Base-by-base conservation (phyloP, 2,329 filamentous ascomycete species). In the Macrophomina pseudophaseolina region DNA sequence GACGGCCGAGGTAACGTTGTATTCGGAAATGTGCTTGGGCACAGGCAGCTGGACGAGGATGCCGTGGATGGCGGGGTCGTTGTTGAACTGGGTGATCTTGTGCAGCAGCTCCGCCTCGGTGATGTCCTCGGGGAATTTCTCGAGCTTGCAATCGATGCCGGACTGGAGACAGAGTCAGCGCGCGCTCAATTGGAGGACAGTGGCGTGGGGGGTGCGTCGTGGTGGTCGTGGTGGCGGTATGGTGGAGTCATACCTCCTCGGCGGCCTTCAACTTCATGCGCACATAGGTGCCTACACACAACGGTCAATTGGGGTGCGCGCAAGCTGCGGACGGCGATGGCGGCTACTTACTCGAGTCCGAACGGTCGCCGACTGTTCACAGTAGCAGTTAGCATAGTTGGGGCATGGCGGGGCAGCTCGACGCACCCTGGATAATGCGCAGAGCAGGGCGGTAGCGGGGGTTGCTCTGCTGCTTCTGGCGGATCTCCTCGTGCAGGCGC, bases 201-300 rank as follows among this genome's bases (percentile, higher is more conserved):
- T 14, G 33, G 33, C n/a, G 53, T 42, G 35, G 23, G 12, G 56
- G 0, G 7, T 5, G 42, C 23, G 23, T 23, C 23, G 23, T 23
- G 38, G 38, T 40, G 38, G 38, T 40, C 2, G 8, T 2, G 42
- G 30, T 35, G 35, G 51, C 23, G 35, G 44, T 35, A 52, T 38
- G 35, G 51, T 16, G 60, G 44, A 38, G 30, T 64, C 38, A 53
- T 83, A 93, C 91, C 86, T 98, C 95, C 78, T 92, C 85, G 67
- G 95, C 95, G 71, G 95, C 95, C 86, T 97, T 99, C 76, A 97
- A 84, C 85, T 99, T 99, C 95, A 99, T 99, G 82, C 94, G 94
- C 81, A 99, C 94, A 91, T 99, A 99, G 63, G 94, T 98, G 75
- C 90, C 91, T 94, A 66, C 46, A 66, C 67, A 23, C 23, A 23